Percentiles rank a stretch among this genome's conserved stretches.
phyloP scores from a whole-genome alignment of 2,329 filamentous ascomycete genomes.

The Didymella glomerata region DNA sequence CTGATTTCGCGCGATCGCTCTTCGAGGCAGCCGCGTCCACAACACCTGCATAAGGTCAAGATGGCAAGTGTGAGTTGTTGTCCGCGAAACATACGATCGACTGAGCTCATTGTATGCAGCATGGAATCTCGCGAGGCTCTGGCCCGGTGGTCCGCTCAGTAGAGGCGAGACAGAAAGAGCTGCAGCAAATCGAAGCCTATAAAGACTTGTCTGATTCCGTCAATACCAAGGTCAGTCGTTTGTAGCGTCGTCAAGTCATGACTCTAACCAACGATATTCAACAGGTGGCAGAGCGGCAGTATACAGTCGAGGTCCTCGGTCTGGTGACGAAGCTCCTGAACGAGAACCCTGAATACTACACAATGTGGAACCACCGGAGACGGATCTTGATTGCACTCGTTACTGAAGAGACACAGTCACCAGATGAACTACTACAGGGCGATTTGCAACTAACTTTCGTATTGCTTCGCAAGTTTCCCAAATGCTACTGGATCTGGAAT shows the following conservation, averaged over 20 bases:
- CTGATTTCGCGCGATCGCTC: slow-evolving; percentile 35
- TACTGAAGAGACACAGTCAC: slow-evolving; percentile 37
- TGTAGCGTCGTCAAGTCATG: neutral
- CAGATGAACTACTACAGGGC: slow-evolving; percentile 67
- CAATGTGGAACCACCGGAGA: slow-evolving; percentile 88
- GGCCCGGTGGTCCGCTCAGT: slow-evolving; percentile 68
- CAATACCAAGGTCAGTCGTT: slow-evolving; percentile 65
- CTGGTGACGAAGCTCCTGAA: slow-evolving; percentile 76
- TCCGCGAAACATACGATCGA: neutral
- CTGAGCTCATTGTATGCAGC: slow-evolving; percentile 64
- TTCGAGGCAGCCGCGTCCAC: slow-evolving; percentile 24
- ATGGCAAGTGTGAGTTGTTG: slow-evolving; percentile 54
- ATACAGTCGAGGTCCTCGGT: slow-evolving; percentile 66
- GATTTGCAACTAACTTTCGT: slow-evolving; percentile 87
- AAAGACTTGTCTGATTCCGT: slow-evolving; percentile 74
- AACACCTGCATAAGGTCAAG: slow-evolving; percentile 15
- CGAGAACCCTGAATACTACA: slow-evolving; percentile 88
- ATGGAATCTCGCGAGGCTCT: slow-evolving; percentile 76
- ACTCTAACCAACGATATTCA: neutral
- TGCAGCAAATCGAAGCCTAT: slow-evolving; percentile 79
- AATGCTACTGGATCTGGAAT: slow-evolving; percentile 99
- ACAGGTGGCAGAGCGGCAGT: slow-evolving; percentile 58
- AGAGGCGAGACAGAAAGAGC: slow-evolving; percentile 74
- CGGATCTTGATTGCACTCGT: slow-evolving; percentile 71
- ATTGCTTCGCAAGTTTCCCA: slow-evolving; percentile 84